phyloP scores from a whole-genome alignment of 202 grass and related monocot species.

The Carex arenaria region DNA sequence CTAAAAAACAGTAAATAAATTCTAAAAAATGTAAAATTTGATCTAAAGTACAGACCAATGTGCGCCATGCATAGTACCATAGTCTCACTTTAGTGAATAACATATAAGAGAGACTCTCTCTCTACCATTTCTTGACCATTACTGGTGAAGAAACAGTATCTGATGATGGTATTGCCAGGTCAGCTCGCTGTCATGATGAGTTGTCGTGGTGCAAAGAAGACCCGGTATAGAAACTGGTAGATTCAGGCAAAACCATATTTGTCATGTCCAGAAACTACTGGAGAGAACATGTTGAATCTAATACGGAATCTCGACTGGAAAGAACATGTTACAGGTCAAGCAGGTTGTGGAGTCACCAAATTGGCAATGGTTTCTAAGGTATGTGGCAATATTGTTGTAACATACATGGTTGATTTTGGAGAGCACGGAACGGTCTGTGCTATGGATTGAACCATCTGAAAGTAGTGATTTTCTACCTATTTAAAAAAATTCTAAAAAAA shows the following conservation, averaged over 20 bases:
- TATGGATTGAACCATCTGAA: too few species aligned
- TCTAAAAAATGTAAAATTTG: too few species aligned
- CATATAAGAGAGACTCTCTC: not conserved
- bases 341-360: not conserved
- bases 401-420: not conserved
- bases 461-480: too few species aligned
- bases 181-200: not conserved
- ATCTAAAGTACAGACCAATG: too few species aligned
- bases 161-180: not conserved
- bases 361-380: not conserved
- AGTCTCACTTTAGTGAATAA: too few species aligned
- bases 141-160: not conserved
- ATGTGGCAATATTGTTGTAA: not conserved
- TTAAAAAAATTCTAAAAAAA: too few species aligned
- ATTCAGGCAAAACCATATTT: not conserved
- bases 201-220: not conserved
- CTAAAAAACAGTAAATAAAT: too few species aligned
- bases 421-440: too few species aligned
- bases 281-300: not conserved
- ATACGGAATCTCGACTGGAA: not conserved
- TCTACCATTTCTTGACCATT: not conserved
- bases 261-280: not conserved
- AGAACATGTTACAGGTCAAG: not conserved
- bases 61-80: too few species aligned
- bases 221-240: not conserved